Evolutionary conservation across 106 monocot species (phyloP), one percentile per base, ranked within the genome.

Genomic region (Hemerocallis citrina): DNA sequence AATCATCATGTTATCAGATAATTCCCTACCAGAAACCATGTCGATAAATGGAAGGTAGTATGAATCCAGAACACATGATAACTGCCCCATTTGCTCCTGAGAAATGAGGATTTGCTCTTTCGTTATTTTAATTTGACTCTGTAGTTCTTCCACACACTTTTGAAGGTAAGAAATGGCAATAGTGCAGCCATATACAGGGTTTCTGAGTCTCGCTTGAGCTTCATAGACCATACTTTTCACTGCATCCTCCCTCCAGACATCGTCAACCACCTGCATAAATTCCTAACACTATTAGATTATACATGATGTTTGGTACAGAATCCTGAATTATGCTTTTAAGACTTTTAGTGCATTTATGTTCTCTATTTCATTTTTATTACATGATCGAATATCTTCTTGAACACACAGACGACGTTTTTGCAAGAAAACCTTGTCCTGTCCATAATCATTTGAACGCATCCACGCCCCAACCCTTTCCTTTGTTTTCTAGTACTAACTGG

Each of bases 221-320:
- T 75, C 75, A 24, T 75, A 75, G 23, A 75, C 45, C 68, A 75
- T 48, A 54, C 66, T 66, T 23, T 41, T 66, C 21, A 52, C 66
- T 29, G 66, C 66, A 29, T 66, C 66, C 32, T 39, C 59, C 36
- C 21, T 7, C 50, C 50, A 50, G 1, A 50, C 12, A 12, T 27
- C 50, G 4, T 50, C 50, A 7, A 50, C 25, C 50, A 50, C 28
- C 50, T 50, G 21, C 50, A 28, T 50, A 27, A 25, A 15, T 25
- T 27, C 8, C 47, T 47, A 21, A 0, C 19, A 22, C 47, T 47
- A 7, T 47, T 47, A 47, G 2, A 23, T 21, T 47, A n/a, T n/a
- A n/a, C n/a, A n/a, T n/a, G n/a, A n/a, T n/a, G n/a, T n/a, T n/a
- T n/a, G n/a, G n/a, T n/a, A n/a, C n/a, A n/a, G n/a, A n/a, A n/a